Percentiles rank a stretch among this genome's conserved stretches.
phyloP scores from a whole-genome alignment of 176 grass and related monocot genomes.

The Hyparrhenia diplandra region DNA sequence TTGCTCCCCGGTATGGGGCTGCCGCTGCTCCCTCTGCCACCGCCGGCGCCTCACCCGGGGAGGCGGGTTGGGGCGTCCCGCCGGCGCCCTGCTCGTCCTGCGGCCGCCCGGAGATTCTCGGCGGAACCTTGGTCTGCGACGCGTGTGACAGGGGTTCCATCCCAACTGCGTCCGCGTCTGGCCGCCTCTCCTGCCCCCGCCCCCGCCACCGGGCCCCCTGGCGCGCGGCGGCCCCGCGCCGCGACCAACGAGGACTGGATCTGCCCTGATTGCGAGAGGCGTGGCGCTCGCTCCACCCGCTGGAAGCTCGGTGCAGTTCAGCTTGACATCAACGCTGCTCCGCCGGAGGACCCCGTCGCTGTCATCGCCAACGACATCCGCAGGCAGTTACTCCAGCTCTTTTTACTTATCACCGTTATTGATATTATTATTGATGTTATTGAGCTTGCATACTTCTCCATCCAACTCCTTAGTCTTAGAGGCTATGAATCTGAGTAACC shows the following conservation, averaged over 20 bases:
- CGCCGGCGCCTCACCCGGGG: slow-evolving; percentile 51
- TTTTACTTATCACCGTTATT: not conserved
- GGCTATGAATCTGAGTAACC: not conserved
- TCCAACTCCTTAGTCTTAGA: slow-evolving; percentile 4
- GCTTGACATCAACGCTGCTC: slow-evolving; percentile 82
- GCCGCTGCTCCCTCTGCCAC: slow-evolving; percentile 4
- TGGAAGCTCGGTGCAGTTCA: slow-evolving; percentile 60
- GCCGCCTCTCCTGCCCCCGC: slow-evolving; percentile 34
- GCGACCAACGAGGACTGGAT: slow-evolving; percentile 75
- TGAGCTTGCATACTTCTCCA: too few relatives aligned
- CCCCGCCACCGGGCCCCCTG: slow-evolving; percentile 17
- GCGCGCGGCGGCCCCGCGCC: slow-evolving; percentile 30
- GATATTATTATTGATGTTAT: not conserved
- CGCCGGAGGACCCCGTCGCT: slow-evolving; percentile 49
- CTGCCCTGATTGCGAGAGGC: slow-evolving; percentile 67
- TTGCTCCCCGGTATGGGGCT: slow-evolving; percentile 2
- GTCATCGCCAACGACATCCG: slow-evolving; percentile 3
- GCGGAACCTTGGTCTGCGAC: slow-evolving; percentile 70
- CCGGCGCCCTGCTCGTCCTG: slow-evolving; percentile 49
- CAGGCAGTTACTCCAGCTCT: slow-evolving; percentile 50
- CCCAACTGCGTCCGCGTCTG: slow-evolving; percentile 51
- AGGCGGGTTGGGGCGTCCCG: slow-evolving; percentile 45
- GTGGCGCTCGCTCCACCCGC: slow-evolving; percentile 51
- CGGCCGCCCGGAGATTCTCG: slow-evolving; percentile 38
- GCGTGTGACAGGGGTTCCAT: slow-evolving; percentile 88